Evolutionary conservation across 768 basidiomycete species (phyloP).

Genomic region (Leccinum boreale): DNA sequence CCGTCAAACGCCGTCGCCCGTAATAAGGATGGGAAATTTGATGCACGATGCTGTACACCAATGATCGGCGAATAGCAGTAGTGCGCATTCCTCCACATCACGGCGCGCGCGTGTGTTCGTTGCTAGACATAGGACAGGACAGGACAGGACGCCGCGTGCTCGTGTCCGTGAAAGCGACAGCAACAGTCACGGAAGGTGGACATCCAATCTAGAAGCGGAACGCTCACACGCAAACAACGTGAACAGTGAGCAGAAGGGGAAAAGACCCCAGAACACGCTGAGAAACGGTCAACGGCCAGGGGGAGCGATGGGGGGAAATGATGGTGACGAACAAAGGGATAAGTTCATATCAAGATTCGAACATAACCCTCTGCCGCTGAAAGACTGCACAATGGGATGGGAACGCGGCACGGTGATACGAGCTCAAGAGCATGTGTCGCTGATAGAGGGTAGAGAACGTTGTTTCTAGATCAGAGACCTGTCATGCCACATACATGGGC

Average conservation of each 20-base stretch:
- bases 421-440: neutral
- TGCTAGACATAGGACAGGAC: neutral
- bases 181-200: neutral
- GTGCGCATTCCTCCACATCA: neutral
- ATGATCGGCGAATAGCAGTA: neutral
- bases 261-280: neutral
- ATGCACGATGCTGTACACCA: neutral
- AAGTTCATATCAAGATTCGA: neutral
- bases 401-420: neutral
- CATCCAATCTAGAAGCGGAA: neutral
- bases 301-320: neutral
- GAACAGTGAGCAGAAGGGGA: neutral
- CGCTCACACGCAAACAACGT: neutral
- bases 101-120: neutral
- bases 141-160: neutral
- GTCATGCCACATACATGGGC: neutral
- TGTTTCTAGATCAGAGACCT: neutral
- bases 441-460: neutral
- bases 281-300: neutral
- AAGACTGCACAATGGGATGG: neutral
- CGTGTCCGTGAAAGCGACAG: neutral
- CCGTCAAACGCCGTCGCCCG: neutral
- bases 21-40: neutral
- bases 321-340: neutral
- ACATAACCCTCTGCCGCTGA: neutral